Conservation (phyloP, 2,329 filamentous ascomycete species). For the Mollisiaceae sp. region DNA sequence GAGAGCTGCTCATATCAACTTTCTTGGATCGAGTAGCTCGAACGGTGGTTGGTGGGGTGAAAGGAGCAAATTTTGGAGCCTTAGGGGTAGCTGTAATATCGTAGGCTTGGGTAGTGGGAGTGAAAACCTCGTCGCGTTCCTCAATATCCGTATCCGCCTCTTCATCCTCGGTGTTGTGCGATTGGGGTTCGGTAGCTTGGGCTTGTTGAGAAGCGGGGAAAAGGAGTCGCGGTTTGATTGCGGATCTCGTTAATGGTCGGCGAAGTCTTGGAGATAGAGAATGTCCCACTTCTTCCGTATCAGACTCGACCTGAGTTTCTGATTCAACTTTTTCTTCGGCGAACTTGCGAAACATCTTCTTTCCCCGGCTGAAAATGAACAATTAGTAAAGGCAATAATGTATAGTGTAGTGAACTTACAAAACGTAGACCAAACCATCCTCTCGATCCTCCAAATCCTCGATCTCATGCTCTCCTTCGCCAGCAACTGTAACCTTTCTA, state of each 20-base stretch:
- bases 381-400: conserved; percentile 35
- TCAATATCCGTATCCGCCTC: conserved; percentile 58
- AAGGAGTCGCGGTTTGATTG: conserved; percentile 73
- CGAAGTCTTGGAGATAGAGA: conserved; percentile 41
- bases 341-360: conserved; percentile 73
- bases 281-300: conserved; percentile 28
- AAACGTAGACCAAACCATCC: conserved; percentile 77
- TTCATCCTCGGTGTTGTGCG: conserved; percentile 61
- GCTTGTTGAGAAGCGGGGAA: conserved; percentile 58
- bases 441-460: conserved; percentile 67
- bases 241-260: conserved; percentile 66
- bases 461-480: conserved; percentile 53
- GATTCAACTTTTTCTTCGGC: conserved; percentile 39
- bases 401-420: conserved; percentile 64
- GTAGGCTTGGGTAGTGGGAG: conserved; percentile 42
- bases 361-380: conserved; percentile 67
- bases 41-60: conserved; percentile 66
- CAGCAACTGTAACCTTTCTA: conserved; percentile 55
- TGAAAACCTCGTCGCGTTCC: conserved; percentile 37
- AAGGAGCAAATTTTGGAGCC: conserved; percentile 60
- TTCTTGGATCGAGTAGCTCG: conserved; percentile 65
- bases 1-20: conserved; percentile 43
- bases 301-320: conserved; percentile 41
- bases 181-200: conserved; percentile 63
- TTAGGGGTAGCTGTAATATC: conserved; percentile 55